A percentile compares a stretch with the other conserved stretches of the same genome.
Conservation (phyloP, 768 basidiomycete species). For the Kwoniella pini region DNA sequence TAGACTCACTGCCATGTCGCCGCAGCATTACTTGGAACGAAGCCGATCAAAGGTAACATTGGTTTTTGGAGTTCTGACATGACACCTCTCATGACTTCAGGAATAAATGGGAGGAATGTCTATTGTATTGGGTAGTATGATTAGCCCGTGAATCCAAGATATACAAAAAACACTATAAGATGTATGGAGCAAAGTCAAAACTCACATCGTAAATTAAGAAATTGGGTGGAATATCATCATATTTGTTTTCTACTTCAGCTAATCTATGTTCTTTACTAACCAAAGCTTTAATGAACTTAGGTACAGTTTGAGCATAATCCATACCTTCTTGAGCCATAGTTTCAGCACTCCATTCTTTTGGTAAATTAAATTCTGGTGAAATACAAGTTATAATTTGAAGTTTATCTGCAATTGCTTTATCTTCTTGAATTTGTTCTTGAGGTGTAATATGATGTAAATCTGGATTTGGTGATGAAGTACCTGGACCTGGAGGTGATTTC, state of each 20-base stretch:
- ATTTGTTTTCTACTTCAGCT: slow-evolving; percentile 19
- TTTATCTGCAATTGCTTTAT: slow-evolving; percentile 6
- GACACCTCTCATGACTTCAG: slow-evolving; percentile 13
- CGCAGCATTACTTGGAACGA: slow-evolving; percentile 22
- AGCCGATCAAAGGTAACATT: slow-evolving; percentile 19
- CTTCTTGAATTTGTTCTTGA: background rate
- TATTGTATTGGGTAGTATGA: background rate
- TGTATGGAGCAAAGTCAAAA: background rate
- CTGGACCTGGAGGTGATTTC: background rate
- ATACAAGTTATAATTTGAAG: slow-evolving; percentile 15
- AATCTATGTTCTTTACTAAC: slow-evolving; percentile 4
- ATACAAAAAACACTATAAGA: background rate
- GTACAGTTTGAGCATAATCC: slow-evolving; percentile 23
- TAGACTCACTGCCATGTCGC: slow-evolving; percentile 25
- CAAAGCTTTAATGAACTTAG: slow-evolving; percentile 12
- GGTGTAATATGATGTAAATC: background rate
- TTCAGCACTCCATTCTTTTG: background rate
- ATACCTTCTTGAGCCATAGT: slow-evolving; percentile 20
- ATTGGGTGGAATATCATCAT: slow-evolving; percentile 14
- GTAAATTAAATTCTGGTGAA: slow-evolving; percentile 1
- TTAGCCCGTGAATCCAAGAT: background rate
- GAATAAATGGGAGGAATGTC: slow-evolving; percentile 31
- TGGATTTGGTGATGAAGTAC: background rate
- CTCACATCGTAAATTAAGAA: slow-evolving; percentile 36
- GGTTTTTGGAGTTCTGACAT: background rate